Evolutionary conservation across 139 green algal species (phyloP), one percentile per base, ranked within the genome.

Genomic region (Haematococcus sp.): DNA sequence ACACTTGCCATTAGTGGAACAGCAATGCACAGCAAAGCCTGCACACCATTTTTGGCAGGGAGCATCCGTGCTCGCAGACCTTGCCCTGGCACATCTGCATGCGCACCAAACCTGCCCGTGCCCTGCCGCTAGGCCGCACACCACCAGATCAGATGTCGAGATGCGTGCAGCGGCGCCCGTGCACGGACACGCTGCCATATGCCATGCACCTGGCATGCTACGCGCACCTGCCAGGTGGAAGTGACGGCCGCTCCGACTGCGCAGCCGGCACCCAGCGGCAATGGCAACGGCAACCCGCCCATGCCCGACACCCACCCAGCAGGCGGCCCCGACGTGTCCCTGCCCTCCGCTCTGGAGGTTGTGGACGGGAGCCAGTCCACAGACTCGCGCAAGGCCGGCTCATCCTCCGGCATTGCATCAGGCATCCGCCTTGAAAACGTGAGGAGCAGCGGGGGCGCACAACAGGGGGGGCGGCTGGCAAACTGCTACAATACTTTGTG

Each of bases 401-500:
- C 40, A 49, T 60, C 54, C 1, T 87, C 81, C 0, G 83, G 84
- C 33, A 88, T 95, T 44, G 77, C 82, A 30, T 92, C 84, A 1
- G 90, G 90, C 20, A 75, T 95, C 27, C 83, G 88, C 32, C 77
- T 95, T 5, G 89, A 95, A 33, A 87, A 89, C 17, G 89, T 94
- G 74, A 88, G 84, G 49, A 27, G 25, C 3, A 25, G 35, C 33
- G 51, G 30, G 30, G 19, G 46, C 11, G 30, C n/a, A 30, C 46
- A 44, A 11, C 28, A 31, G 46, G 2, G 28, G 5, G 25, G 9
- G 43, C 9, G n/a, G 11, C 3, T 61, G 13, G 11, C 2, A 63
- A 23, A 40, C 43, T 63, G 66, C 66, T 22, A 63, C 23, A 23
- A 25, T 60, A 23, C n/a, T 11, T 71, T 60, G n/a, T 72, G 66